Conservation (phyloP, 768 basidiomycete genomes). For the Steccherinum ochraceum region DNA sequence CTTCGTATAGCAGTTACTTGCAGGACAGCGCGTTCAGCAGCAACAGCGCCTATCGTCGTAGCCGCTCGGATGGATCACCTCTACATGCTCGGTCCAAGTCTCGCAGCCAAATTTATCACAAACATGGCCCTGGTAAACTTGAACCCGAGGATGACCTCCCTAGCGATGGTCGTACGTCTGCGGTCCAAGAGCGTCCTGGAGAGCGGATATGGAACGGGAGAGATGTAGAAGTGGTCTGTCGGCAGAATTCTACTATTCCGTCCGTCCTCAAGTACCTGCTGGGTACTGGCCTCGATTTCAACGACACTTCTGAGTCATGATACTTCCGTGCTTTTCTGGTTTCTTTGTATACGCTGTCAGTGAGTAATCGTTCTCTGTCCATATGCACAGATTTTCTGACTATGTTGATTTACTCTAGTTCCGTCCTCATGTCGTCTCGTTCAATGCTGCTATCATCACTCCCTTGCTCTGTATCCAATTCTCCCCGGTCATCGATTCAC, state of each 20-base stretch:
- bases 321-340: neutral
- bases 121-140: constrained; percentile 55
- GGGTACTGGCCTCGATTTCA: constrained; percentile 27
- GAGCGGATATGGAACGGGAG: constrained; percentile 69
- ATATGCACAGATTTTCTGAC: neutral
- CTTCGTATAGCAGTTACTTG: neutral
- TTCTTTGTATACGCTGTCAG: neutral
- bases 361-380: no score
- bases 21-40: constrained; percentile 18
- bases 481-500: constrained; percentile 1
- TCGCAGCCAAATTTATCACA: constrained; percentile 62
- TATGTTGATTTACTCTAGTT: neutral
- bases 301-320: neutral
- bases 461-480: constrained; percentile 3
- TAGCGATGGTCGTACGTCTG: constrained; percentile 12
- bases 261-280: constrained; percentile 63
- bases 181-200: constrained; percentile 25
- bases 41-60: constrained; percentile 11
- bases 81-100: constrained; percentile 60
- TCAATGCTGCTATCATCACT: constrained; percentile 6
- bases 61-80: constrained; percentile 11
- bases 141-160: constrained; percentile 42
- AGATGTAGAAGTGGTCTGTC: constrained; percentile 78
- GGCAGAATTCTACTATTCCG: constrained; percentile 85
- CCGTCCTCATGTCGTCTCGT: neutral